Percentiles rank a stretch among this genome's conserved stretches.
phyloP scores from a whole-genome alignment of 2,329 filamentous ascomycete genomes.

The Paecilomyces variotii region DNA sequence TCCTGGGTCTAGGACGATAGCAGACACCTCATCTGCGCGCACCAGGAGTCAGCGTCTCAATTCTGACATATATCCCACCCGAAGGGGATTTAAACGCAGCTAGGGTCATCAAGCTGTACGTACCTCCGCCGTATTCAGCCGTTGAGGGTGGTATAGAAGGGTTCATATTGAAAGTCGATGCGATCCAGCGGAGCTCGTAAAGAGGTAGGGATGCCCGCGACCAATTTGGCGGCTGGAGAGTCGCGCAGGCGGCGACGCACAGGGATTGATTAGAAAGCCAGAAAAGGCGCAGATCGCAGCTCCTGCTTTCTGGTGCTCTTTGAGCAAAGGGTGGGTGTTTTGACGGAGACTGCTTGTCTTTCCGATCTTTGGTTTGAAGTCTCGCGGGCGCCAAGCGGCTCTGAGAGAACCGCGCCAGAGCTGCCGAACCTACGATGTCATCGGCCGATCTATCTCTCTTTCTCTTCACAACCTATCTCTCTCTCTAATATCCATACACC shows the following conservation, averaged over 20 bases:
- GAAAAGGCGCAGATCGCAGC: neutral
- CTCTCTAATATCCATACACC: neutral
- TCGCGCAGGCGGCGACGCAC: neutral
- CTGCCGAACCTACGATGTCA: neutral
- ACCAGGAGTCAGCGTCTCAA: conserved; percentile 2
- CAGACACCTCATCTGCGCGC: conserved; percentile 81
- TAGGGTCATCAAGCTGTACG: conserved; percentile 14
- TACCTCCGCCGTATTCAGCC: conserved; percentile 44
- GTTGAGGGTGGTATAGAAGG: conserved; percentile 37
- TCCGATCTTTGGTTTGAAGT: neutral
- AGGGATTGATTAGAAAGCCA: neutral
- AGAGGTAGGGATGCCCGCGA: neutral
- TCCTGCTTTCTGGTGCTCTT: neutral
- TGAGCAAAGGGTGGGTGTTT: neutral
- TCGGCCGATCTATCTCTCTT: neutral
- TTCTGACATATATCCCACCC: neutral
- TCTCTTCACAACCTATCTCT: neutral
- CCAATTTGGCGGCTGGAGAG: neutral
- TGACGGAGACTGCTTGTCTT: neutral
- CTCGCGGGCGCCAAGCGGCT: neutral
- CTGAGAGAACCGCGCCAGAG: neutral
- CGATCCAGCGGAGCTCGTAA: neutral
- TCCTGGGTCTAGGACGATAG: conserved; percentile 90
- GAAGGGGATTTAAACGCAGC: neutral
- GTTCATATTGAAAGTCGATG: conserved; percentile 25